Evolutionary conservation across 176 grass and related monocot species (phyloP), one percentile per base, ranked within the genome.

Genomic region (Oryza punctata): DNA sequence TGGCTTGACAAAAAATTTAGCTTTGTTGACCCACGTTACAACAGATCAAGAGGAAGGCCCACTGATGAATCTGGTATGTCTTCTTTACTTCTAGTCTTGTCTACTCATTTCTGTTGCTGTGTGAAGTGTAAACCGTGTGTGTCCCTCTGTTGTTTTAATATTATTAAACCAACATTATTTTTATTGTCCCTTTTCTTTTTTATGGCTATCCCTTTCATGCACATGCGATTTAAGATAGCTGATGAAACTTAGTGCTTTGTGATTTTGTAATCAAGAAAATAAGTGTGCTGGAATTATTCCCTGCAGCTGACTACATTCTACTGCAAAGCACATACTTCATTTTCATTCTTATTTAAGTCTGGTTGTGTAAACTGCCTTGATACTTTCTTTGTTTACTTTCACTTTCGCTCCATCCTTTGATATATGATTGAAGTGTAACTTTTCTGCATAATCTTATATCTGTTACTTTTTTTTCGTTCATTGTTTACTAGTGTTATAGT

Each of bases 1-100:
- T 64, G 96, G 96, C 37, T 88, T 98, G 80, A 98, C 91, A 69
- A 98, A 98, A 95, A 95, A 98, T 86, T 91, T 98, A 78, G 93
- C 96, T 79, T 86, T 98, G 60, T 85, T 98, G 83, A 85, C 96
- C 80, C 96, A 95, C 16, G 93, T 98, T 76, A 98, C 96, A 82
- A 95, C 96, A 79, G 93, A 98, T 88, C 87, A 95, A 70, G 93
- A 91, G 70, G 93, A 98, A 70, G 87, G 87, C 30, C 96, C 91
- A 61, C 79, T 98, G 63, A 89, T 93, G 67, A 88, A 82, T 84
- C 77, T 98, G 91, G 96, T 98, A 81, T 75, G 69, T 80, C 70
- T 69, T 73, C 89, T 76, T 10, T 16, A 49, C n/a, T 26, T 9
- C 19, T 63, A 40, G 33, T 52, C 13, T 3, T 15, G 0, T 23